Evolutionary conservation across 2,329 filamentous ascomycete genomes (phyloP), one percentile per base, ranked within the genome.

Genomic region (Paraphoma sp.): DNA sequence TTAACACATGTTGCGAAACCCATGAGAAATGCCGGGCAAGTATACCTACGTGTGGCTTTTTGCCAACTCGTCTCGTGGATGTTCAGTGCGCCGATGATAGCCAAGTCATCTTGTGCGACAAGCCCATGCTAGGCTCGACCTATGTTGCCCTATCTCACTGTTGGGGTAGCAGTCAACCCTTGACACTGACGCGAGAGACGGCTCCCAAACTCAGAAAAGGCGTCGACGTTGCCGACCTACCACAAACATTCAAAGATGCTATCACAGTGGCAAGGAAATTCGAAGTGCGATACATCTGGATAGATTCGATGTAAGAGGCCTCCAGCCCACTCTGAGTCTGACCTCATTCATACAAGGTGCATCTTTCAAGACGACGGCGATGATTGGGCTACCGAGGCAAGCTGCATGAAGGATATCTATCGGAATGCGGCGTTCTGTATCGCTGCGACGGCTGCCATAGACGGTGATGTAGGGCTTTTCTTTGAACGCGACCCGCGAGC

Each of bases 191-290:
- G 18, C 44, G 40, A 53, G 36, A 29, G 9, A 51, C 40, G 9
- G 6, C n/a, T 16, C 6, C 23, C 6, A n/a, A 18, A 8, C 41
- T 51, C 12, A 3, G 12, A 12, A 28, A 14, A 8, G 51, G 51
- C 14, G 60, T 69, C n/a, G 3, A 54, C 3, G 40, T 67, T 7
- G 42, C 49, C 3, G 29, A 38, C 3, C 53, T 69, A 3, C 62
- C 65, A 1, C 57, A 60, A 44, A 68, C 67, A 5, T 67, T 68
- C 38, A 58, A 59, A 40, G 60, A 71, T 30, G 65, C 65, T 17
- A 42, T 69, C 5, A 14, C 48, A 14, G 36, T 65, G 16, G 60
- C 65, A 6, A 54, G 56, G 3, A 63, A 53, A 45, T 48, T 70
- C 17, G 59, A 57, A 7, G 18, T 67, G 14, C 54, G 51, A 31